Base-by-base conservation (phyloP, 352 stramenopile genomes). In the Phytopythium delawarense region DNA sequence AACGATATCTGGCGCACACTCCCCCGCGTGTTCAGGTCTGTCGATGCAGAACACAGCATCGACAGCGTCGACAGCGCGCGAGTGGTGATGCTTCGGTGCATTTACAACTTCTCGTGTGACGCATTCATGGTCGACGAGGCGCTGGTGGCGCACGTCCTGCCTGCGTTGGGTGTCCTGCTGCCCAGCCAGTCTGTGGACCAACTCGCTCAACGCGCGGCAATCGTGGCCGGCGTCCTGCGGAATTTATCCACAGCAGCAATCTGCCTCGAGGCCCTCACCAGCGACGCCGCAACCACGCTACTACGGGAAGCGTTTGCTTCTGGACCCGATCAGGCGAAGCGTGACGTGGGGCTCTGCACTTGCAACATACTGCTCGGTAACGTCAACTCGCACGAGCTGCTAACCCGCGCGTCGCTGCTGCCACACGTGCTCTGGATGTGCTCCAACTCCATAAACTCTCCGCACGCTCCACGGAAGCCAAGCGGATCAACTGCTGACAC, bases 291-390 rank as follows among this genome's bases (percentile, higher is more conserved):
- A 11, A 87, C 77, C 35, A 65, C 61, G 49, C 60, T 90, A 16
- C 45, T 92, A 23, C 61, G 69, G 18, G 62, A 72, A 16, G 70
- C 89, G 21, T 91, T 86, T 46, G 71, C 78, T 15, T 61, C 76
- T 0, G 76, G 78, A 61, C 53, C 63, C 30, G 68, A 71, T 7
- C 5, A 60, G 9, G 79, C 71, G 40, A 76, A 75, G 51, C 75
- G 86, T 34, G 80, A 90, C 59, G 65, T 78, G 7, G 73, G 75
- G 16, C 54, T 90, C 37, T 80, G 77, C 61, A 67, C 75, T 2
- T 90, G 80, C 71, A 92, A 89, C 59, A 61, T 92, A 39, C 76
- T 92, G 20, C 72, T 92, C 6, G 81, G 83, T 18, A 66, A 65
- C 11, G 69, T 88, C 55, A 92, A 92, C 61, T 88, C 83, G 28